Conservation (phyloP, 352 stramenopile genomes). For the Phytophthora cryptogea region DNA sequence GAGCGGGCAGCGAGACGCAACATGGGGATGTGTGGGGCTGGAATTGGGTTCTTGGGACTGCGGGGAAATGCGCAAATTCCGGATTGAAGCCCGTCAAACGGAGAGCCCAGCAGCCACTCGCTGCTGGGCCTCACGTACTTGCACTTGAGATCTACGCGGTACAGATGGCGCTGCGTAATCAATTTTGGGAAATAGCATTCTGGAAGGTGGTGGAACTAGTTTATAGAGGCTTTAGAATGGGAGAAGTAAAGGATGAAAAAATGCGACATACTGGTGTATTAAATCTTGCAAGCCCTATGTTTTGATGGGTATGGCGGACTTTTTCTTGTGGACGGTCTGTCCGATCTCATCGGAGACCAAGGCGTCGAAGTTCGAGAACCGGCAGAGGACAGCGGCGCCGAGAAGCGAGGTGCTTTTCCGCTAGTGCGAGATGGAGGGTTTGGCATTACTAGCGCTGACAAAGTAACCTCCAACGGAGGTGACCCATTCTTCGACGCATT, state of each 20-base stretch:
- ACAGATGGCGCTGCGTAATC: not conserved
- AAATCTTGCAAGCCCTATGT: slow-evolving; percentile 1
- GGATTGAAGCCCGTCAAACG: slow-evolving; percentile 28
- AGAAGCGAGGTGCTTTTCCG: not conserved
- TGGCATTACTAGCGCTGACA: not conserved
- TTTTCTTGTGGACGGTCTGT: slow-evolving; percentile 24
- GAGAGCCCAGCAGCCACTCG: slow-evolving; percentile 23
- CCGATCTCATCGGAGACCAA: slow-evolving; percentile 20
- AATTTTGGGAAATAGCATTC: not conserved
- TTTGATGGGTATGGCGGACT: slow-evolving; percentile 2
- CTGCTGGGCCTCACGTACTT: slow-evolving; percentile 27
- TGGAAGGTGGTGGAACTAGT: not conserved
- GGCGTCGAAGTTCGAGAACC: slow-evolving; percentile 22
- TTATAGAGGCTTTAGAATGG: not conserved
- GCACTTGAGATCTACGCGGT: slow-evolving; percentile 7
- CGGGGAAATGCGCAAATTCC: slow-evolving; percentile 39
- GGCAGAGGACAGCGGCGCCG: not conserved
- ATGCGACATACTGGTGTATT: slow-evolving; percentile 9
- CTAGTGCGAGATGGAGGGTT: not conserved
- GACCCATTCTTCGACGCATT: not conserved
- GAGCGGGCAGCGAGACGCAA: slow-evolving; percentile 30
- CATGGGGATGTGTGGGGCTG: slow-evolving; percentile 9
- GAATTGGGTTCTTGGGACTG: slow-evolving; percentile 5
- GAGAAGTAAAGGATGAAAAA: not conserved
- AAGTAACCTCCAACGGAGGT: too few relatives aligned